Conservation (phyloP, 441 rosid genomes). For the Eutrema salsugineum region DNA sequence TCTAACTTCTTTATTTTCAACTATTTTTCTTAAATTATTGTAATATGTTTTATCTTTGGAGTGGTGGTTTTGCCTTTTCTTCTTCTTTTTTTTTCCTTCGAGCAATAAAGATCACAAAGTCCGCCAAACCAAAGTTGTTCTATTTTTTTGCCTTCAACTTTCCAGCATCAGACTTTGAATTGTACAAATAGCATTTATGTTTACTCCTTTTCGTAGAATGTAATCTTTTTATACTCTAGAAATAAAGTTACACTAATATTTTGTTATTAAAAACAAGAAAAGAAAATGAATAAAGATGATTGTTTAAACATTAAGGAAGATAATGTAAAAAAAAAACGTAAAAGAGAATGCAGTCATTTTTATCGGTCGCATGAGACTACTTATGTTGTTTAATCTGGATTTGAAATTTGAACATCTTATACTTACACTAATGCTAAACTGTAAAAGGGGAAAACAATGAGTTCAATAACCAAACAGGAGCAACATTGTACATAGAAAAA, state of each 20-base stretch:
- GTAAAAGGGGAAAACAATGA: too few relatives aligned
- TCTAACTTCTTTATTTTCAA: slow-evolving; percentile 20
- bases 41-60: slow-evolving; percentile 15
- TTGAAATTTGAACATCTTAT: too few relatives aligned
- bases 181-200: slow-evolving; percentile 26
- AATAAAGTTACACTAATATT: slow-evolving; percentile 11
- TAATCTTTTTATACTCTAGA: slow-evolving; percentile 14
- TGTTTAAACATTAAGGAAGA: slow-evolving; percentile 17
- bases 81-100: slow-evolving; percentile 6
- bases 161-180: slow-evolving; percentile 34
- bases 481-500: too few relatives aligned
- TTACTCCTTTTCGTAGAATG: slow-evolving; percentile 5
- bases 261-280: neutral
- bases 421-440: too few relatives aligned
- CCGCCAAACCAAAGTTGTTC: slow-evolving; percentile 27
- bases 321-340: too few relatives aligned
- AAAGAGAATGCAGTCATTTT: slow-evolving; percentile 2
- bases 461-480: too few relatives aligned
- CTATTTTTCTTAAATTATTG: slow-evolving; percentile 15
- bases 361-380: neutral
- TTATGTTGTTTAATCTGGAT: neutral
- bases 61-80: slow-evolving; percentile 31
- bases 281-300: neutral
- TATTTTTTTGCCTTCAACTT: slow-evolving; percentile 27
- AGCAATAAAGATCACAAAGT: slow-evolving; percentile 28